A percentile compares a stretch with the other conserved stretches of the same genome.
phyloP scores from a whole-genome alignment of 2,329 filamentous ascomycete species.

The Neonectria hederae region DNA sequence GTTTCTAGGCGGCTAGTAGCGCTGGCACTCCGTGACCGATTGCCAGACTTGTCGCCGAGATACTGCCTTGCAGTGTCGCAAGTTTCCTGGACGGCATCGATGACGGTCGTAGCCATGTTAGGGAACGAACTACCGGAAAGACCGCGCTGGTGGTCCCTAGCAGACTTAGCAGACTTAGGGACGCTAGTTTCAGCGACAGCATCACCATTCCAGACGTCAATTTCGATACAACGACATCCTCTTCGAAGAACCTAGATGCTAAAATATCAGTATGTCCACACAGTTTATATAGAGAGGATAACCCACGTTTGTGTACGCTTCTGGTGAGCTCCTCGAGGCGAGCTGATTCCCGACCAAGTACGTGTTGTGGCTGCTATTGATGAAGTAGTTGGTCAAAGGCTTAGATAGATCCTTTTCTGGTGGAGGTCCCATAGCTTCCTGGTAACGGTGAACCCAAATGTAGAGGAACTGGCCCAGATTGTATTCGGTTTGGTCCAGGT shows the following conservation, averaged over 20 bases:
- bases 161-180: constrained; percentile 52
- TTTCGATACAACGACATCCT: constrained; percentile 90
- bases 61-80: constrained; percentile 33
- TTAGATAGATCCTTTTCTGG: constrained; percentile 67
- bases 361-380: constrained; percentile 95
- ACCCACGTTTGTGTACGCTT: constrained; percentile 79
- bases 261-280: background rate
- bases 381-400: constrained; percentile 89
- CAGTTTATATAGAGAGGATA: background rate
- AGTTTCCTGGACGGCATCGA: constrained; percentile 47
- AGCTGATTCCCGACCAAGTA: constrained; percentile 90
- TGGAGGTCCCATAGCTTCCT: constrained; percentile 56
- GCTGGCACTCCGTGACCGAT: constrained; percentile 54
- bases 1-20: constrained; percentile 47
- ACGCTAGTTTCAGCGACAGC: constrained; percentile 48
- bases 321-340: constrained; percentile 77
- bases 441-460: constrained; percentile 56
- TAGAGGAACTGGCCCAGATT: constrained; percentile 60
- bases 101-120: constrained; percentile 54
- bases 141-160: constrained; percentile 57
- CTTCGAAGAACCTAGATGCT: constrained; percentile 71
- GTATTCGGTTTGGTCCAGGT: constrained; percentile 54
- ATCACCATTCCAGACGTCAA: constrained; percentile 91
- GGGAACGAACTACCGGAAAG: constrained; percentile 59
- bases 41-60: constrained; percentile 43